Percentiles rank a stretch among this genome's conserved stretches.
Conservation (phyloP, 2,329 filamentous ascomycete genomes). For the Chrysosphaeria jannelii region DNA sequence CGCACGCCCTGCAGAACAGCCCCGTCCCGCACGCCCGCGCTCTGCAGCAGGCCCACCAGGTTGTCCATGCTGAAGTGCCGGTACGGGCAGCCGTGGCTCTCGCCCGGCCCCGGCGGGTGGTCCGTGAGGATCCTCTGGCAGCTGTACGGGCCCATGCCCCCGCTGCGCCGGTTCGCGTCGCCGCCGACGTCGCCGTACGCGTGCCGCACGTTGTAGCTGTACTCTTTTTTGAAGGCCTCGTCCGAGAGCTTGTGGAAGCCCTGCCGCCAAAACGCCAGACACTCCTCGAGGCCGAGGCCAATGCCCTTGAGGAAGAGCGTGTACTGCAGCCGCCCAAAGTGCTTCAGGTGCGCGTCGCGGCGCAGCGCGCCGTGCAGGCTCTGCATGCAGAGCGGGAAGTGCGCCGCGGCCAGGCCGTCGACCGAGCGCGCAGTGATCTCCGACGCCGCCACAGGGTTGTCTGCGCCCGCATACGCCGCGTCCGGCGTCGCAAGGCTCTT, state of each 20-base stretch:
- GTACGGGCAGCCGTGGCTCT: constrained; percentile 90
- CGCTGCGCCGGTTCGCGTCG: constrained; percentile 58
- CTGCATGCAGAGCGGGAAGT: constrained; percentile 86
- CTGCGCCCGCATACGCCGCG: constrained; percentile 35
- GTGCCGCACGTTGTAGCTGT: constrained; percentile 92
- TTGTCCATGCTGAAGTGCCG: constrained; percentile 79
- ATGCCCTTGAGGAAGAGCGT: constrained; percentile 91
- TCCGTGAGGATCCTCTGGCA: constrained; percentile 91
- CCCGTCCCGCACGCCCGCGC: constrained; percentile 50
- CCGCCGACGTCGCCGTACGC: constrained; percentile 83
- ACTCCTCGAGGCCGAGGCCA: constrained; percentile 73
- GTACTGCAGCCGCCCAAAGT: constrained; percentile 81
- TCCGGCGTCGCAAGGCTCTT: constrained; percentile 90
- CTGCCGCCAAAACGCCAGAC: constrained; percentile 68
- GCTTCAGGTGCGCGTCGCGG: constrained; percentile 72
- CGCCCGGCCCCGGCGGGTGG: constrained; percentile 56
- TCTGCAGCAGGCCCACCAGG: constrained; percentile 42
- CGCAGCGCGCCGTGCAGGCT: constrained; percentile 65
- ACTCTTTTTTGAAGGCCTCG: constrained; percentile 91
- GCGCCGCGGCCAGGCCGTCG: constrained; percentile 37
- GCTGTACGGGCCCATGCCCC: constrained; percentile 71
- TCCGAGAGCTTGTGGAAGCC: constrained; percentile 68
- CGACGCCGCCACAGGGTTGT: constrained; percentile 33
- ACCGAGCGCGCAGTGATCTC: constrained; percentile 53
- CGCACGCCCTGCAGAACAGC: constrained; percentile 52